Conservation (phyloP, 2,329 filamentous ascomycete genomes). For the Pseudocercospora cruenta region DNA sequence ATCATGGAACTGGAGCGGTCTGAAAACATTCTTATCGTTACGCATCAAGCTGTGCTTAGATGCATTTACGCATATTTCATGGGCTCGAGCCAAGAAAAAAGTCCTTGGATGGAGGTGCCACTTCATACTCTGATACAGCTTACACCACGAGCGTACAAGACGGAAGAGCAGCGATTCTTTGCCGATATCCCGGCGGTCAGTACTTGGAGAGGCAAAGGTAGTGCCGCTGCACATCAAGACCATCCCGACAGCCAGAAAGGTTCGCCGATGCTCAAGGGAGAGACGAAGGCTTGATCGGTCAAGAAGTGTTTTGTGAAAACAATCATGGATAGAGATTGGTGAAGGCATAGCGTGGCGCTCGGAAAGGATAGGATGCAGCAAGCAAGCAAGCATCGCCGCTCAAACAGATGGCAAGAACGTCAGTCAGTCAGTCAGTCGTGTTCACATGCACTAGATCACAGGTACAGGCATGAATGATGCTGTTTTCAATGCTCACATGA, state of each 20-base stretch:
- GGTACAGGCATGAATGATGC: background rate
- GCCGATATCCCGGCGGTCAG: conserved; percentile 94
- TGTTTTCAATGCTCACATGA: background rate
- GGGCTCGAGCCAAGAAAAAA: conserved; percentile 90
- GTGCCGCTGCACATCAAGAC: conserved; percentile 80
- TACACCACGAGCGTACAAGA: conserved; percentile 91
- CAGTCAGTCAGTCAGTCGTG: background rate
- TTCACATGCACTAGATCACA: conserved; percentile 1
- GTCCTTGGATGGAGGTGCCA: conserved; percentile 98
- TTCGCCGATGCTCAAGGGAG: conserved; percentile 25
- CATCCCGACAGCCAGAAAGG: conserved; percentile 28
- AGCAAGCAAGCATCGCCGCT: conserved; percentile 9
- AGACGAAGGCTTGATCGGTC: conserved; percentile 20
- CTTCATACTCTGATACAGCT: conserved; percentile 96
- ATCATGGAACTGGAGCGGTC: conserved; percentile 98
- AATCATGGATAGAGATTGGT: background rate
- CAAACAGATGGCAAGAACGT: background rate
- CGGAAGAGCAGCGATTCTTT: conserved; percentile 82
- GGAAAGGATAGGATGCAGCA: conserved; percentile 7
- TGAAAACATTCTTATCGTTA: conserved; percentile 97
- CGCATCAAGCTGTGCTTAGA: conserved; percentile 92
- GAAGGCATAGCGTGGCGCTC: conserved; percentile 10
- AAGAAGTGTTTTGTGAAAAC: background rate
- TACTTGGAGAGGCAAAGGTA: conserved; percentile 94
- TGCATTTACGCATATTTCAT: conserved; percentile 99